Evolutionary conservation across 192 early-diverging fungal genomes (phyloP).

Genomic region (Chytriomyces sp.): DNA sequence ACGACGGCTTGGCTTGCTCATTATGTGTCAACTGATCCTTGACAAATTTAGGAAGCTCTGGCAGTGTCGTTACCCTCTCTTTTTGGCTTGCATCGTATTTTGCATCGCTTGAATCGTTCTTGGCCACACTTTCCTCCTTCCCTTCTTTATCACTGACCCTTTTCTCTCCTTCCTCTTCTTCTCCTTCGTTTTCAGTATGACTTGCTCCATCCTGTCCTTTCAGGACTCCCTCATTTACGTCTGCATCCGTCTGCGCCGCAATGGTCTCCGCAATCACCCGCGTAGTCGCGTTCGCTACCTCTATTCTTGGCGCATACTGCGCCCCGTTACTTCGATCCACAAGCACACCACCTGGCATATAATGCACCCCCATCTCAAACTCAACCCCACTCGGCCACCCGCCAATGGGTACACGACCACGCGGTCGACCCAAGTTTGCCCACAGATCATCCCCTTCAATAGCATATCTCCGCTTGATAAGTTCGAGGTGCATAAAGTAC

Average conservation of each 20-base stretch:
- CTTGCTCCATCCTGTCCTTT: neutral
- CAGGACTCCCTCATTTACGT: neutral
- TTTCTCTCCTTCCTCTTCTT: neutral
- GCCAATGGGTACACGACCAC: neutral
- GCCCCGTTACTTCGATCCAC: neutral
- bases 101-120: too few species aligned
- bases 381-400: neutral
- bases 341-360: neutral
- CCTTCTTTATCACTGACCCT: too few species aligned
- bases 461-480: neutral
- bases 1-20: neutral
- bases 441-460: neutral
- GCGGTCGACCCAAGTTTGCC: neutral
- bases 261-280: neutral
- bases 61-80: too few species aligned
- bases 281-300: neutral
- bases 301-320: neutral
- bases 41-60: too few species aligned
- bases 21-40: neutral
- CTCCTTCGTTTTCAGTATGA: neutral
- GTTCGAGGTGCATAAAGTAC: neutral
- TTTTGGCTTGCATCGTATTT: too few species aligned
- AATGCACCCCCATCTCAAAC: neutral
- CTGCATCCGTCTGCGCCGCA: neutral
- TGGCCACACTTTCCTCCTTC: neutral